Evolutionary conservation across 1,284 basidiomycete genomes (phyloP), one percentile per base, ranked within the genome.

Genomic region (Hemileia vastatrix): DNA sequence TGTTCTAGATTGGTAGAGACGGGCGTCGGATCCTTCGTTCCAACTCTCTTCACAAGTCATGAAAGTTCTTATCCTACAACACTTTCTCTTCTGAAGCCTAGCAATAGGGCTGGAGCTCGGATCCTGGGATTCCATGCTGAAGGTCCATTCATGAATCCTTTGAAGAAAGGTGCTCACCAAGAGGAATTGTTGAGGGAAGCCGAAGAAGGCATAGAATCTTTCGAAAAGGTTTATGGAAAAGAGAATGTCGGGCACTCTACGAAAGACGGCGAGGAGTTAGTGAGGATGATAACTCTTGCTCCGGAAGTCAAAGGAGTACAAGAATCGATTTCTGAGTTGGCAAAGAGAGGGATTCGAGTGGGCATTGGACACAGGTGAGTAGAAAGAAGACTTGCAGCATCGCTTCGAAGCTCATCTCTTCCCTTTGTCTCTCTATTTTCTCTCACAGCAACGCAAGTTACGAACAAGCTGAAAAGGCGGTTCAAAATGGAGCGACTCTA

Each of bases 61-160:
- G 31, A 56, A 15, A 65, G 77, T 88, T 2, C 77, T 79, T 57
- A 79, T 86, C 23, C 79, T 86, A 36, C 81, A 81, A 52, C 75
- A 81, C 83, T 53, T 81, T 81, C 49, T 78, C 79, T 3, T 79
- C 69, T 55, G 85, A 81, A 47, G 71, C 27, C 59, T 43, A 21
- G 74, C 69, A 52, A 61, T 0, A 23, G 65, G 6, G 43, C 63
- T 2, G 66, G 64, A 8, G 87, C 87, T 0, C 86, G 83, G 57
- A 77, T 87, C 2, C 81, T 93, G 15, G 90, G 90, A 15, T 93
- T 87, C 83, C 90, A 93, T 69, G 87, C 83, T 32, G 90, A 93
- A 76, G 90, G 90, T 0, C 90, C 90, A 0, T 94, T 92, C 79
- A 81, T 93, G 45, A 85, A 85, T 64, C 77, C 81, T 64, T 83